Conservation (phyloP, 176 grass and related monocot genomes). For the Luzula sylvatica region DNA sequence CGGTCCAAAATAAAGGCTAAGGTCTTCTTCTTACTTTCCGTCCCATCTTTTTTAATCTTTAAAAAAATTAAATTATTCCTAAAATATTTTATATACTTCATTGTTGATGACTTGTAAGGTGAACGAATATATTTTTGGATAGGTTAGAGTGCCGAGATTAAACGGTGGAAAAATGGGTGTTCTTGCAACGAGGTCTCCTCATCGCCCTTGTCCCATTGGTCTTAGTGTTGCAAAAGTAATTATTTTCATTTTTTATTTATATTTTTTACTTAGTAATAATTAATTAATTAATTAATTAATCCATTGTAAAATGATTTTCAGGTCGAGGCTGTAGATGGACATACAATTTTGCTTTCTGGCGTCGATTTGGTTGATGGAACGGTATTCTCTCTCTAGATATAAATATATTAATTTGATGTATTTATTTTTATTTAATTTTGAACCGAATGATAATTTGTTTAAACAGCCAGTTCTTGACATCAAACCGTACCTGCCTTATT, state of each 20-base stretch:
- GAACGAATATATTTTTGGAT: too few species aligned
- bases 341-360: conserved; percentile 74
- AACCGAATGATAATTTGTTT: too few species aligned
- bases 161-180: conserved; percentile 88
- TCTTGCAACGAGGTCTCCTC: conserved; percentile 75
- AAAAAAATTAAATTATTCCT: neutral
- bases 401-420: neutral
- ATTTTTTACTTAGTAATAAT: neutral
- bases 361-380: conserved; percentile 96
- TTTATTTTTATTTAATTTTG: too few species aligned
- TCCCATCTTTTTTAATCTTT: neutral
- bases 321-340: conserved; percentile 72
- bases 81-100: neutral
- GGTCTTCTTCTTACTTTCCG: conserved; percentile 23
- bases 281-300: neutral
- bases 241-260: neutral
- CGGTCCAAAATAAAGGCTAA: conserved; percentile 90
- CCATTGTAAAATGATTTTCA: conserved; percentile 17
- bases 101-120: too few species aligned
- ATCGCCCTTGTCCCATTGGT: conserved; percentile 89
- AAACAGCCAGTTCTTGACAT: conserved; percentile 90
- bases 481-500: conserved; percentile 96
- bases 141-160: conserved; percentile 92
- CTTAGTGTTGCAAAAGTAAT: conserved; percentile 85
- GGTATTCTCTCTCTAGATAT: conserved; percentile 25